Percentiles rank a stretch among this genome's conserved stretches.
Conservation (phyloP, 208 protist species). For the Perkinsela sp. region DNA sequence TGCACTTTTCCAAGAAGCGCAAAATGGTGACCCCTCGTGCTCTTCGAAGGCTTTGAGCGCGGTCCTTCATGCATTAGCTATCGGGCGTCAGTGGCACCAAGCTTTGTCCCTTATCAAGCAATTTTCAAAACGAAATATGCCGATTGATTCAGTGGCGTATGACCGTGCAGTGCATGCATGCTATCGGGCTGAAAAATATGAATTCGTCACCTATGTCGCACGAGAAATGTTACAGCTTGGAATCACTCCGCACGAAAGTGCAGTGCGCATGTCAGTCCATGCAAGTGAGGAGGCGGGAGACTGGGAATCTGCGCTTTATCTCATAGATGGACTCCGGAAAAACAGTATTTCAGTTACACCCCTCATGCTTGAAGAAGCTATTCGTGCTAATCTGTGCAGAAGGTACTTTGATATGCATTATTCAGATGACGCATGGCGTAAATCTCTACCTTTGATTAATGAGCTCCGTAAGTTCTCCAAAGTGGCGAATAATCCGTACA, state of each 20-base stretch:
- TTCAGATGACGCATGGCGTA: neutral
- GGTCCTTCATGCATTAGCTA: neutral
- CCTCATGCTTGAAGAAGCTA: neutral
- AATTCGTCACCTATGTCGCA: neutral
- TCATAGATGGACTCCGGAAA: neutral
- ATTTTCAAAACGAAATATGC: neutral
- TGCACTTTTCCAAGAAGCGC: neutral
- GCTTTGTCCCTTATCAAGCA: neutral
- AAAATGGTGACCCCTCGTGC: neutral
- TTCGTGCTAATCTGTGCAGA: neutral
- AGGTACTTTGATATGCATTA: neutral
- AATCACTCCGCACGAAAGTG: neutral
- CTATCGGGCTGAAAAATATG: neutral
- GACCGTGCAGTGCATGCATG: neutral
- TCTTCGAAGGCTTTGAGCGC: neutral
- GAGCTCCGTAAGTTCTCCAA: neutral
- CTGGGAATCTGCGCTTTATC: neutral
- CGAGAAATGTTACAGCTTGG: neutral
- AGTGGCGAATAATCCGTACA: neutral
- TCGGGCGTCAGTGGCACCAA: neutral
- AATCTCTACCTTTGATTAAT: neutral
- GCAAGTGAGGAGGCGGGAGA: neutral
- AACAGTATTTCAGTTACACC: neutral
- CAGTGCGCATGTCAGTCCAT: neutral
- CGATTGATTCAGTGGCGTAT: neutral